Conservation (phyloP, 495 filamentous ascomycete species). For the Elaphomyces granulatus region DNA sequence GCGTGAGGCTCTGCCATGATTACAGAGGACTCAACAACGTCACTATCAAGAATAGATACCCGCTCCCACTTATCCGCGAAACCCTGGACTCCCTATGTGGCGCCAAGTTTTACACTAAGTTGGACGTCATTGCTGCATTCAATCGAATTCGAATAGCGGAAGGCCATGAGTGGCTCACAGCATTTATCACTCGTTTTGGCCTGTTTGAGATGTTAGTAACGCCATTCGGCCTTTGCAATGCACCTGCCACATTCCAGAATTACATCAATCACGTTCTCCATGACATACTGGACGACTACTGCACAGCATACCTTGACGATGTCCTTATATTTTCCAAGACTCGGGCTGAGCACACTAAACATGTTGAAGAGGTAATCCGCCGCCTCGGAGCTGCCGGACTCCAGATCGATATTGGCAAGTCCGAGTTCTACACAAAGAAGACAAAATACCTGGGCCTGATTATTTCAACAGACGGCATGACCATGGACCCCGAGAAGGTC, state of each 20-base stretch:
- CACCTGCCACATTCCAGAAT: not conserved
- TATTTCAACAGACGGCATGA: constrained; percentile 10
- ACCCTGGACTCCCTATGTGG: not conserved
- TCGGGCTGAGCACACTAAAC: constrained; percentile 8
- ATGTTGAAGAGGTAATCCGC: constrained; percentile 13
- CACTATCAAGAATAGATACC: constrained; percentile 9
- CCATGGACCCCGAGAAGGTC: constrained; percentile 15
- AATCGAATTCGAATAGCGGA: not conserved
- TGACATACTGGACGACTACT: constrained; percentile 17
- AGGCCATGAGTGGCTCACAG: not conserved
- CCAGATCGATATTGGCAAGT: constrained; percentile 17
- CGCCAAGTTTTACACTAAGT: not conserved
- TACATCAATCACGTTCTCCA: constrained; percentile 4
- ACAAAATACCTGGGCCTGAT: constrained; percentile 15
- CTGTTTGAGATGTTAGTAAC: not conserved
- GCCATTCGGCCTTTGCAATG: not conserved
- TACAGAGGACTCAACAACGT: constrained; percentile 10
- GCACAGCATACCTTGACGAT: constrained; percentile 18
- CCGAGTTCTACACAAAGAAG: constrained; percentile 12
- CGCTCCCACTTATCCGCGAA: not conserved
- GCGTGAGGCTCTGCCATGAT: constrained; percentile 2
- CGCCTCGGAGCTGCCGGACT: constrained; percentile 9
- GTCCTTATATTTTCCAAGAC: constrained; percentile 14
- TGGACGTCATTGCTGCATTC: not conserved
- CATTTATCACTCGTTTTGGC: not conserved